Evolutionary conservation across 371 early-diverging fungal genomes (phyloP).

Genomic region (Syncephalastrum racemosum): DNA sequence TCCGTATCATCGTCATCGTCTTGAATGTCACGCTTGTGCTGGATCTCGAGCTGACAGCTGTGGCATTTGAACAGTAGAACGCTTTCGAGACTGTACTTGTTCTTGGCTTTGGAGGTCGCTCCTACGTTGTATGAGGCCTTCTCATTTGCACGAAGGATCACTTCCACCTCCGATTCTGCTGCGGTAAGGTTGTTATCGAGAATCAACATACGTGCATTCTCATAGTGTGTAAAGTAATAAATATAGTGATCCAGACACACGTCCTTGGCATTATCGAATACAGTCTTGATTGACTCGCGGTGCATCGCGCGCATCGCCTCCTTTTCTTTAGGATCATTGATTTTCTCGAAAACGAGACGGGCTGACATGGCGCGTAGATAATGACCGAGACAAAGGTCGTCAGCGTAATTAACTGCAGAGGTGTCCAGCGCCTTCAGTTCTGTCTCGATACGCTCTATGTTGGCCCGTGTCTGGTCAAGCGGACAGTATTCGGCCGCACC

Average conservation of each 20-base stretch:
- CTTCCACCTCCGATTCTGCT: constrained; percentile 39
- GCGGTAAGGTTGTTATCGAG: constrained; percentile 27
- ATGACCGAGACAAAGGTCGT: constrained; percentile 65
- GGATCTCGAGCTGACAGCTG: constrained; percentile 25
- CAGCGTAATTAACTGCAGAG: constrained; percentile 22
- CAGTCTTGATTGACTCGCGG: constrained; percentile 24
- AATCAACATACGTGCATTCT: constrained; percentile 46
- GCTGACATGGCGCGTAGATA: constrained; percentile 54
- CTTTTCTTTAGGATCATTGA: constrained; percentile 7
- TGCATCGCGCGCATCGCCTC: constrained; percentile 11
- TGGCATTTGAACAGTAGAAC: constrained; percentile 32
- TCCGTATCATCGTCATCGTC: constrained; percentile 6
- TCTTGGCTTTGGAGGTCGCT: constrained; percentile 24
- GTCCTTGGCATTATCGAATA: constrained; percentile 29
- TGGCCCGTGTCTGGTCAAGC: constrained; percentile 22
- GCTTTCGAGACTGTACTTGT: constrained; percentile 38
- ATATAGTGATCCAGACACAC: constrained; percentile 55
- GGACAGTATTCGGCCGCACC: constrained; percentile 60
- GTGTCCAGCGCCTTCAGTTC: constrained; percentile 36
- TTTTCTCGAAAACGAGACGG: constrained; percentile 22
- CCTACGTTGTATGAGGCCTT: constrained; percentile 23
- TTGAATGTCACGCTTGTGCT: constrained; percentile 2
- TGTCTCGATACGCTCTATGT: constrained; percentile 42
- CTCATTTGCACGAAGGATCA: constrained; percentile 21
- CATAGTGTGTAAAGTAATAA: constrained; percentile 53